These are phyloP conservation scores for Aphanomyces astaci DNA, from an alignment of 352 stramenopile genomes.

Conservation along the genomic window DNA sequence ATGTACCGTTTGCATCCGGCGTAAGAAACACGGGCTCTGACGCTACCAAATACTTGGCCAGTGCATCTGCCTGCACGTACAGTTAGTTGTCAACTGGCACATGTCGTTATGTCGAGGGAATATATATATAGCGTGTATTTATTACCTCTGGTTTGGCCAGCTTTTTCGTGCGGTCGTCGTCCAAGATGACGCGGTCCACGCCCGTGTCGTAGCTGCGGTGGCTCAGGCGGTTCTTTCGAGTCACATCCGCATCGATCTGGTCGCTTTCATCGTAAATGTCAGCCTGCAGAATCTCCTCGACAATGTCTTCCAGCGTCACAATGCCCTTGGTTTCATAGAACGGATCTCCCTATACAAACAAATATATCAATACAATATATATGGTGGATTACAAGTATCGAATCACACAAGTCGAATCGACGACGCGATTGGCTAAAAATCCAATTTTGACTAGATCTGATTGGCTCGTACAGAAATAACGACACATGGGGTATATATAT, in stretches of 20 bases:
- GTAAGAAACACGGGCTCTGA: constrained; percentile 13
- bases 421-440: too few species aligned
- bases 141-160: neutral
- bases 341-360: constrained; percentile 65
- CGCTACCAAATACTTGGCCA: constrained; percentile 18
- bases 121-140: too few species aligned
- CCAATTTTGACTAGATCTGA: too few species aligned
- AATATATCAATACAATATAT: neutral
- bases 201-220: constrained; percentile 22
- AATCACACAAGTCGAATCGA: too few species aligned
- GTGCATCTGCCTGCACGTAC: constrained; percentile 4
- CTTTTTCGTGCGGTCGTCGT: neutral
- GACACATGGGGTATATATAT: too few species aligned
- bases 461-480: too few species aligned
- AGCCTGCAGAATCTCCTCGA: constrained; percentile 95
- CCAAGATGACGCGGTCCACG: neutral
- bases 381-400: too few species aligned
- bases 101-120: too few species aligned
- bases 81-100: too few species aligned
- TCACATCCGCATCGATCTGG: constrained; percentile 20
- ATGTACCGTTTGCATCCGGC: constrained; percentile 2
- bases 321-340: constrained; percentile 96
- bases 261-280: constrained; percentile 96
- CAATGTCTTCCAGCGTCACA: constrained; percentile 98
- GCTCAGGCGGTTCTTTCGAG: constrained; percentile 17